These are phyloP conservation scores for Tetraselmis striata DNA, from an alignment of 139 green algal genomes.

Conservation along the genomic window DNA sequence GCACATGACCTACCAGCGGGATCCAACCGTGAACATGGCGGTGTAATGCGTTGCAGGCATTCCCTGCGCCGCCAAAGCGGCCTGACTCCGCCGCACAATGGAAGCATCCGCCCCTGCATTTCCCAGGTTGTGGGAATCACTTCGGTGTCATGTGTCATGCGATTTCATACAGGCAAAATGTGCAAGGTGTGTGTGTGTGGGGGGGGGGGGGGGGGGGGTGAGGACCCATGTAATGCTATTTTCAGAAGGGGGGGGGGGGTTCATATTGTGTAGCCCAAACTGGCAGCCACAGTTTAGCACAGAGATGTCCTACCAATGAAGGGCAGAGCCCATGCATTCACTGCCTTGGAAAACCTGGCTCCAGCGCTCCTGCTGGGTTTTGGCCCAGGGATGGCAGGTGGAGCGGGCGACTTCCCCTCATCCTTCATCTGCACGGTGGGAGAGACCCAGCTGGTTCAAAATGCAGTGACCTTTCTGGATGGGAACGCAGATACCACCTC, in stretches of 20 bases:
- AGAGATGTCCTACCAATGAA: neutral
- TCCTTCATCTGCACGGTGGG: neutral
- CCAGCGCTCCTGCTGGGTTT: neutral
- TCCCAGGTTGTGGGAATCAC: too few species aligned
- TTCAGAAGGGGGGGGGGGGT: too few species aligned
- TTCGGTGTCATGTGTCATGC: too few species aligned
- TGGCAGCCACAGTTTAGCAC: too few species aligned
- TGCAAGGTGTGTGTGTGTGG: too few species aligned
- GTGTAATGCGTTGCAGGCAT: constrained; percentile 39
- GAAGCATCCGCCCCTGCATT: constrained; percentile 52
- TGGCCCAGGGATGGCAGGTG: neutral
- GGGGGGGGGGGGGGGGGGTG: too few species aligned
- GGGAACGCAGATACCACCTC: too few species aligned
- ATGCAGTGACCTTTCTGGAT: too few species aligned
- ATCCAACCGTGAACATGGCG: constrained; percentile 37
- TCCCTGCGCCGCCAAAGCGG: constrained; percentile 10
- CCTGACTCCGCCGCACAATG: constrained; percentile 47
- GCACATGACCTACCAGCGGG: constrained; percentile 15
- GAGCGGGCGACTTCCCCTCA: neutral
- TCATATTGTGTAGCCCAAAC: too few species aligned
- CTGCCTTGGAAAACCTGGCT: neutral
- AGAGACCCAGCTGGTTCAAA: too few species aligned
- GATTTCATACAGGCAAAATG: too few species aligned
- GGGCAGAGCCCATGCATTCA: neutral
- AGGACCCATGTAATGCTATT: too few species aligned